Percentiles rank a stretch among this genome's conserved stretches.
These are phyloP conservation scores for Decorospora gaudefroyi DNA, from an alignment of 2,329 filamentous ascomycete species.

Conservation along the genomic window DNA sequence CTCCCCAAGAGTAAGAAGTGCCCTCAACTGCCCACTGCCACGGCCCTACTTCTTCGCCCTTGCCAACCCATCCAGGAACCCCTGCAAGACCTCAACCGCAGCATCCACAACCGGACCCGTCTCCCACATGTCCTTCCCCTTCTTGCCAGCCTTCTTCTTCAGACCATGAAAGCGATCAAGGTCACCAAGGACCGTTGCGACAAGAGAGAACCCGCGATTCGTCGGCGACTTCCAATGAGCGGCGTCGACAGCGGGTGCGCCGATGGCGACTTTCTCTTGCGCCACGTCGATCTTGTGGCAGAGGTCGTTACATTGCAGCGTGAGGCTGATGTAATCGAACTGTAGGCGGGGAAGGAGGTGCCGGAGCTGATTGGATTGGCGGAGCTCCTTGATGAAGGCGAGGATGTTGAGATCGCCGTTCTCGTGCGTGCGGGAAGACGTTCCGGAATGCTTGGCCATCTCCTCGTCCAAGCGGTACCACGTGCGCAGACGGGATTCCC, in stretches of 20 bases:
- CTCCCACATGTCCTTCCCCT: neutral
- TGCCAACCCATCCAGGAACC: neutral
- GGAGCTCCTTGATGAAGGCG: neutral
- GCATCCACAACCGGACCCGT: neutral
- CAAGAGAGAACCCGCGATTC: neutral
- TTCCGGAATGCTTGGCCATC: neutral
- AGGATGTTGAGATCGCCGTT: neutral
- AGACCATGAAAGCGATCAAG: neutral
- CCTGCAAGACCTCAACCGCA: neutral
- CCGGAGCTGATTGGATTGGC: neutral
- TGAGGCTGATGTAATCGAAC: slow-evolving; percentile 2
- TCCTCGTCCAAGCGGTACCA: slow-evolving; percentile 1
- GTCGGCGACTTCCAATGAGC: neutral
- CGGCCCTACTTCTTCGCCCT: too few relatives aligned
- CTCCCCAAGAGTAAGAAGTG: too few relatives aligned
- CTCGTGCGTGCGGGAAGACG: neutral
- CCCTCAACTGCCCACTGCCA: neutral
- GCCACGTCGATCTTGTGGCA: slow-evolving; percentile 1
- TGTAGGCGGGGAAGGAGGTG: neutral
- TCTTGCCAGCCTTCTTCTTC: neutral
- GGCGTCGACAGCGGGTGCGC: neutral
- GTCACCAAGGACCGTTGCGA: neutral
- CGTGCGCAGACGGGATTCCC: neutral
- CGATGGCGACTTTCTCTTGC: neutral
- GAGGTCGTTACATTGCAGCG: neutral